These are phyloP conservation scores for Russula vinacea DNA, from an alignment of 768 basidiomycete genomes.

Conservation along the genomic window DNA sequence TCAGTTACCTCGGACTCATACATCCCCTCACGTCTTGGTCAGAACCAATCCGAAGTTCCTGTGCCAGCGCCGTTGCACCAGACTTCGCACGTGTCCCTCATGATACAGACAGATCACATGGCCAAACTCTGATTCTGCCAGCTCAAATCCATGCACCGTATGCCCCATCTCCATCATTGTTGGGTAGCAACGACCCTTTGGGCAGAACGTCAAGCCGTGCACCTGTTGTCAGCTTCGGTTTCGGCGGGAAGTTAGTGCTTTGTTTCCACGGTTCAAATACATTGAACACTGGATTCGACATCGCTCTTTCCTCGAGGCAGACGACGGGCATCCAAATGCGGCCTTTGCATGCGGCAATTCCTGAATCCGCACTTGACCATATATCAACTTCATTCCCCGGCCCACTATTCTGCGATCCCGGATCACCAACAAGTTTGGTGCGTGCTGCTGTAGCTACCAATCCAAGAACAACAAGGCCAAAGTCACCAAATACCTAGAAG, in stretches of 20 bases:
- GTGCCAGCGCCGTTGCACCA: constrained; percentile 11
- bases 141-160: constrained; percentile 53
- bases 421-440: constrained; percentile 63
- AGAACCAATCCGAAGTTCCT: constrained; percentile 16
- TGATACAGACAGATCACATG: constrained; percentile 23
- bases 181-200: constrained; percentile 80
- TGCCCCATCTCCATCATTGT: constrained; percentile 78
- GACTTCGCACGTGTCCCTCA: constrained; percentile 11
- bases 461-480: constrained; percentile 79
- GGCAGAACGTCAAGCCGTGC: constrained; percentile 67
- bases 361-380: constrained; percentile 57
- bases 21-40: constrained; percentile 38
- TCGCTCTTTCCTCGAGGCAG: constrained; percentile 67
- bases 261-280: constrained; percentile 77
- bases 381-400: constrained; percentile 72
- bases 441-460: constrained; percentile 57
- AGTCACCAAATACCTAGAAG: constrained; percentile 75
- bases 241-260: constrained; percentile 86
- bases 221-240: constrained; percentile 86
- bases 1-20: constrained; percentile 37
- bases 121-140: constrained; percentile 33
- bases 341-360: constrained; percentile 62
- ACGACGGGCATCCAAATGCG: constrained; percentile 69
- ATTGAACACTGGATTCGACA: constrained; percentile 71
- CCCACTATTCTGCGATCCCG: constrained; percentile 77